phyloP scores from a whole-genome alignment of 164 flowering plant species.

The Macadamia tetraphylla region DNA sequence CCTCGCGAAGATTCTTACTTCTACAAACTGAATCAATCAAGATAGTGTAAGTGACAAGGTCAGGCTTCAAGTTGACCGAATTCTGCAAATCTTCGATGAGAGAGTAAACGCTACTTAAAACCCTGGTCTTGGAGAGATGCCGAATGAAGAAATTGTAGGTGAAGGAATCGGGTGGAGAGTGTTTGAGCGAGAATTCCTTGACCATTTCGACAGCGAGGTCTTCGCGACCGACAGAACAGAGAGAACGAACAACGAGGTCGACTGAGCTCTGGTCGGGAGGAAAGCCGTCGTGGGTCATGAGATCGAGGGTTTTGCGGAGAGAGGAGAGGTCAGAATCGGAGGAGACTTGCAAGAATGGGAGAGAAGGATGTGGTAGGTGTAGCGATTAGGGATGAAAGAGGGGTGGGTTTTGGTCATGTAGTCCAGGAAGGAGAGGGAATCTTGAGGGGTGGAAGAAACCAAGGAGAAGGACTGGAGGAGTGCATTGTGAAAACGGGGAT shows the following conservation, averaged over 20 bases:
- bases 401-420: constrained; percentile 49
- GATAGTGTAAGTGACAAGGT: constrained; percentile 78
- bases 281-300: constrained; percentile 56
- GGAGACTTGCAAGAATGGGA: constrained; percentile 33
- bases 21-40: constrained; percentile 83
- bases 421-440: constrained; percentile 48
- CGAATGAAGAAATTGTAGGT: constrained; percentile 76
- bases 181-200: constrained; percentile 44
- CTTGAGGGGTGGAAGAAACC: constrained; percentile 35
- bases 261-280: constrained; percentile 52
- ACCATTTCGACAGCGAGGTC: constrained; percentile 55
- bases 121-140: constrained; percentile 50
- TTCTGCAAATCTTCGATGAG: constrained; percentile 50
- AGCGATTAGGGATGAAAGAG: constrained; percentile 53
- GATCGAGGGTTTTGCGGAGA: constrained; percentile 36
- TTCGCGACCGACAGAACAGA: constrained; percentile 43
- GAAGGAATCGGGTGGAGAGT: constrained; percentile 42
- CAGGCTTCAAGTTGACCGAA: constrained; percentile 41
- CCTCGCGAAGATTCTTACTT: constrained; percentile 72
- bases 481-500: constrained; percentile 45
- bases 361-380: constrained; percentile 63
- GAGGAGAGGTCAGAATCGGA: constrained; percentile 22
- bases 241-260: constrained; percentile 61
- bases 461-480: constrained; percentile 58
- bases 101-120: constrained; percentile 46